Evolutionary conservation across 2,329 filamentous ascomycete genomes (phyloP).

Genomic region (Epichloe sibirici): DNA sequence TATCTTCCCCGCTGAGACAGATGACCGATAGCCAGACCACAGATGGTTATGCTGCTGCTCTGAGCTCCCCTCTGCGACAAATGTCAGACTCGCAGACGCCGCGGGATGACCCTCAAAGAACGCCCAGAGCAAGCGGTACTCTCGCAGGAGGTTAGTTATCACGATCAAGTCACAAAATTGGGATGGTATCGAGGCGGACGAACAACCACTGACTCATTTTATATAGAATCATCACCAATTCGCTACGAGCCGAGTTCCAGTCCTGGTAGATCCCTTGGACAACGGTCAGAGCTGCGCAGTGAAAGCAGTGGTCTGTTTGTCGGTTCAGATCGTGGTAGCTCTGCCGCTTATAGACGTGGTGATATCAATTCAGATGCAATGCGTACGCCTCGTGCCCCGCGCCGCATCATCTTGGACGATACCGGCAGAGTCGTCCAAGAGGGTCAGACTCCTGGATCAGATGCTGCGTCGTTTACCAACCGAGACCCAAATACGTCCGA

Average conservation of each 20-base stretch:
- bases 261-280: slow-evolving; percentile 51
- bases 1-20: slow-evolving; percentile 43
- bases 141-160: slow-evolving; percentile 47
- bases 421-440: slow-evolving; percentile 45
- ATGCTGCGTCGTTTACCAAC: slow-evolving; percentile 48
- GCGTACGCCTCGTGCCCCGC: slow-evolving; percentile 37
- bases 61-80: slow-evolving; percentile 49
- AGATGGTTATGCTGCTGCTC: slow-evolving; percentile 20
- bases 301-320: slow-evolving; percentile 85
- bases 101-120: slow-evolving; percentile 46
- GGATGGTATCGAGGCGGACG: background rate
- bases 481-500: slow-evolving; percentile 79
- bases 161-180: background rate
- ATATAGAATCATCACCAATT: slow-evolving; percentile 78
- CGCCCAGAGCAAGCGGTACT: slow-evolving; percentile 53
- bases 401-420: slow-evolving; percentile 48
- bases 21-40: slow-evolving; percentile 46
- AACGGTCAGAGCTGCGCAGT: slow-evolving; percentile 62
- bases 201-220: slow-evolving; percentile 6
- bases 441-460: slow-evolving; percentile 37
- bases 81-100: slow-evolving; percentile 44
- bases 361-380: slow-evolving; percentile 78
- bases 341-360: slow-evolving; percentile 49
- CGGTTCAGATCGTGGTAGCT: slow-evolving; percentile 45
- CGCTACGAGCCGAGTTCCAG: slow-evolving; percentile 85